These are phyloP conservation scores for Podospora pseudopauciseta DNA, from an alignment of 495 filamentous ascomycete genomes.

Conservation along the genomic window DNA sequence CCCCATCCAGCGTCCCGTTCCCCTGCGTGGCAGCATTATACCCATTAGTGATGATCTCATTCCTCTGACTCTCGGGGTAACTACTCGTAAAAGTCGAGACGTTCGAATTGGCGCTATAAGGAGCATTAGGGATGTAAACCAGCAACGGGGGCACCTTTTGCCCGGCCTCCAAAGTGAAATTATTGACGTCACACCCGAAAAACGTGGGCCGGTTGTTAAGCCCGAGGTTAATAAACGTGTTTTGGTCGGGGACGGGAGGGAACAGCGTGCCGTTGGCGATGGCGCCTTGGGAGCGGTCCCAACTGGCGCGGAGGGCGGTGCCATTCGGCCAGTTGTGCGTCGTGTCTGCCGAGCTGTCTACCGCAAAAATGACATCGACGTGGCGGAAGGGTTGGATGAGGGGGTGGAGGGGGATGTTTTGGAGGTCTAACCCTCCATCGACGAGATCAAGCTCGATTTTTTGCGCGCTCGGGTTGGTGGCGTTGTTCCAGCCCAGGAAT, in stretches of 20 bases:
- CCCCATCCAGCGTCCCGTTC: constrained; percentile 65
- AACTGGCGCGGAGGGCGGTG: constrained; percentile 76
- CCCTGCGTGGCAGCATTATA: constrained; percentile 77
- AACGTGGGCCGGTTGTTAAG: constrained; percentile 85
- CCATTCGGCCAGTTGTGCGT: constrained; percentile 79
- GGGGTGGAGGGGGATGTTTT: constrained; percentile 86
- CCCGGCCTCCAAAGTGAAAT: constrained; percentile 49
- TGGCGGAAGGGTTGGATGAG: constrained; percentile 73
- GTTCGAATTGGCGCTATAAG: constrained; percentile 72
- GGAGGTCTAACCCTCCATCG: constrained; percentile 81
- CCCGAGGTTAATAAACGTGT: constrained; percentile 83
- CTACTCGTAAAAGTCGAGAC: constrained; percentile 63
- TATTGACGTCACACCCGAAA: constrained; percentile 80
- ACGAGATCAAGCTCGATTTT: constrained; percentile 65
- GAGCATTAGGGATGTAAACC: constrained; percentile 87
- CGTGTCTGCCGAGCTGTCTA: constrained; percentile 84
- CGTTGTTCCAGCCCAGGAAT: constrained; percentile 67
- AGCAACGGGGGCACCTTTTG: constrained; percentile 59
- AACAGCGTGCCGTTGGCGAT: constrained; percentile 82
- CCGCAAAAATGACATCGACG: constrained; percentile 89
- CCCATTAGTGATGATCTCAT: constrained; percentile 79
- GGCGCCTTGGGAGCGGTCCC: constrained; percentile 61
- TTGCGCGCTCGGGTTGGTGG: constrained; percentile 56
- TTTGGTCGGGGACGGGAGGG: constrained; percentile 73
- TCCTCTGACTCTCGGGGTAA: constrained; percentile 61